Evolutionary conservation across 441 rosid species (phyloP).

Genomic region (Erysimum cheiri): DNA sequence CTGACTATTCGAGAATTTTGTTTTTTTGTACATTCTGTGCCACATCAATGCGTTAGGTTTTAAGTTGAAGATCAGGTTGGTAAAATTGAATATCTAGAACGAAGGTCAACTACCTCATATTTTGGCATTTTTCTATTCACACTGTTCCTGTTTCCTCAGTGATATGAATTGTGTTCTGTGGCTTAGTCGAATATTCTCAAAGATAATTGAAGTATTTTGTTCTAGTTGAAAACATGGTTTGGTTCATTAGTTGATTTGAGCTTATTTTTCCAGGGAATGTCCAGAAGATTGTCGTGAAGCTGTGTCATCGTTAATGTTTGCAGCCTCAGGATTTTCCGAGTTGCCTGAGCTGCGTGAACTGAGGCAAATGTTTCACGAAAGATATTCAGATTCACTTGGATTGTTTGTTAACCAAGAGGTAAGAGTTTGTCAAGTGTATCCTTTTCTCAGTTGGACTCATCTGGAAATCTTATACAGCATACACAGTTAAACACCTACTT

Average conservation of each 20-base stretch:
- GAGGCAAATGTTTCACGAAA: conserved; percentile 79
- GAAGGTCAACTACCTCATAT: conserved; percentile 15
- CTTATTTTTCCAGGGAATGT: conserved; percentile 64
- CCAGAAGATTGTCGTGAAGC: conserved; percentile 90
- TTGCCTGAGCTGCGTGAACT: conserved; percentile 90
- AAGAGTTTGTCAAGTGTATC: conserved; percentile 30
- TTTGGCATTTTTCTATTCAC: conserved; percentile 26
- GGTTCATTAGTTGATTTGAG: conserved; percentile 17
- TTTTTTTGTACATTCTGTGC: conserved; percentile 6
- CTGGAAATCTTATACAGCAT: conserved; percentile 20
- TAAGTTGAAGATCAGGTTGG: conserved; percentile 9
- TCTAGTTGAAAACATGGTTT: conserved; percentile 1
- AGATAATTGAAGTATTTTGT: conserved; percentile 13
- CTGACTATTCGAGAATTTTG: conserved; percentile 27
- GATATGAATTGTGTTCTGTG: conserved; percentile 9
- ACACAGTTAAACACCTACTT: conserved; percentile 30
- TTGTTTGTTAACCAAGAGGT: conserved; percentile 79
- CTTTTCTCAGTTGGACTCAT: conserved; percentile 22
- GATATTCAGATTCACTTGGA: conserved; percentile 70
- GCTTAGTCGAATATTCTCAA: conserved; percentile 14
- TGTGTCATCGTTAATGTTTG: conserved; percentile 86
- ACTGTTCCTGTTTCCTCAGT: conserved; percentile 25
- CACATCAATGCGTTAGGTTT: conserved; percentile 36
- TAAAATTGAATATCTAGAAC: neutral
- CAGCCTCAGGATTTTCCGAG: conserved; percentile 95